A percentile compares a stretch with the other conserved stretches of the same genome.
Evolutionary conservation across 805 yeast genomes (phyloP).

Genomic region (Yamadazyma akitaensis): DNA sequence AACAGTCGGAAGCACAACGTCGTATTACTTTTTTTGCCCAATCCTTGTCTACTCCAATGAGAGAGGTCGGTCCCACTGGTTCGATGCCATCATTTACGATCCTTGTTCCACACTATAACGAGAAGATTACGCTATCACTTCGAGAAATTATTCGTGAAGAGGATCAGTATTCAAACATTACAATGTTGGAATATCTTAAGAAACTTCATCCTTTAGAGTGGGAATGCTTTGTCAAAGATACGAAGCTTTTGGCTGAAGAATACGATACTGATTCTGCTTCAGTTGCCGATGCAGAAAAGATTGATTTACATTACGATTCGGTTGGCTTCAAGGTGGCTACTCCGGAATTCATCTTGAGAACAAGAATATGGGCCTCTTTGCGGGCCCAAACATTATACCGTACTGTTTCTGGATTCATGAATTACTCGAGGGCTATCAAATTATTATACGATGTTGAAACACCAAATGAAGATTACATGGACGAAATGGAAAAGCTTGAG

Average conservation of each 20-base stretch:
- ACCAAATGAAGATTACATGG: slow-evolving; percentile 42
- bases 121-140: slow-evolving; percentile 87
- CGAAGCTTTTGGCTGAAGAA: slow-evolving; percentile 92
- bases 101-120: slow-evolving; percentile 92
- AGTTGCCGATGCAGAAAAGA: slow-evolving; percentile 40
- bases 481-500: slow-evolving; percentile 38
- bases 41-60: slow-evolving; percentile 81
- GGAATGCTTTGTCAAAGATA: slow-evolving; percentile 96
- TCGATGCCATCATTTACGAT: slow-evolving; percentile 84
- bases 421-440: slow-evolving; percentile 94
- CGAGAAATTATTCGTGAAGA: slow-evolving; percentile 97
- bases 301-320: slow-evolving; percentile 90
- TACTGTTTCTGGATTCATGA: slow-evolving; percentile 98
- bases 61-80: slow-evolving; percentile 61
- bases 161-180: slow-evolving; percentile 93
- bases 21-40: slow-evolving; percentile 88
- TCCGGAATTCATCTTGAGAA: slow-evolving; percentile 92
- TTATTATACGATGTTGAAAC: slow-evolving; percentile 87
- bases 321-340: slow-evolving; percentile 98
- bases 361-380: slow-evolving; percentile 97
- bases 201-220: slow-evolving; percentile 96
- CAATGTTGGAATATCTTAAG: slow-evolving; percentile 88
- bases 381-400: slow-evolving; percentile 96
- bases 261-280: slow-evolving; percentile 47
- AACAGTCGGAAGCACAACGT: slow-evolving; percentile 74